Conservation (phyloP, 352 stramenopile species). For the Phytophthora pistaciae region DNA sequence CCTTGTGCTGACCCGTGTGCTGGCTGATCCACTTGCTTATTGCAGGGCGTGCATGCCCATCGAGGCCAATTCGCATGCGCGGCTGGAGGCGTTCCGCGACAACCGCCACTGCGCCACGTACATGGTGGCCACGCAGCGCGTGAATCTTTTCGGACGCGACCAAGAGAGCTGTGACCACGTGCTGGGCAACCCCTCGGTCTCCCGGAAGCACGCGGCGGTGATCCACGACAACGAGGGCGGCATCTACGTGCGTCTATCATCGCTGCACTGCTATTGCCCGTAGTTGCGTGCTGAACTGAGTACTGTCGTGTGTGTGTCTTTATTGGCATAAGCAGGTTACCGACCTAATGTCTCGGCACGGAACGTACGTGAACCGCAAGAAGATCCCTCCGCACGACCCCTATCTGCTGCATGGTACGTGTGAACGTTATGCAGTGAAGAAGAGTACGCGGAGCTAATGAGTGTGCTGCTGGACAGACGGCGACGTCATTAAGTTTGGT, state of each 20-base stretch:
- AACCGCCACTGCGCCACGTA: constrained; percentile 85
- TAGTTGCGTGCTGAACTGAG: background rate
- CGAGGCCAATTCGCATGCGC: constrained; percentile 71
- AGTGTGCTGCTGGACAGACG: constrained; percentile 48
- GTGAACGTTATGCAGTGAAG: background rate
- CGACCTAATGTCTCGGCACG: constrained; percentile 90
- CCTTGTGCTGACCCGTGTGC: too few relatives aligned
- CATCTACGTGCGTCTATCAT: constrained; percentile 72
- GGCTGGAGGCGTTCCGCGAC: constrained; percentile 81
- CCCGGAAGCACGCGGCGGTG: constrained; percentile 86
- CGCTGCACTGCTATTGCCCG: background rate
- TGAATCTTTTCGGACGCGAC: constrained; percentile 88
- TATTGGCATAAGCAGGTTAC: constrained; percentile 63
- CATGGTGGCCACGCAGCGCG: constrained; percentile 84
- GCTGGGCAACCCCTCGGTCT: constrained; percentile 88
- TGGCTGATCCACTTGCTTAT: background rate
- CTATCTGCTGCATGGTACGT: constrained; percentile 75
- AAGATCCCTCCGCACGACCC: constrained; percentile 90
- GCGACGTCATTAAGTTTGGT: constrained; percentile 88
- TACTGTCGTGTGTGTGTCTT: background rate
- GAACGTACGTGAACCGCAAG: constrained; percentile 84
- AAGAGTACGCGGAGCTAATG: background rate
- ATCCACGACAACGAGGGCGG: constrained; percentile 85
- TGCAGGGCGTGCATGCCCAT: constrained; percentile 72
- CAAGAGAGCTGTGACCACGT: constrained; percentile 89